Conservation (phyloP, 1,284 basidiomycete species). For the Bjerkandera adusta region DNA sequence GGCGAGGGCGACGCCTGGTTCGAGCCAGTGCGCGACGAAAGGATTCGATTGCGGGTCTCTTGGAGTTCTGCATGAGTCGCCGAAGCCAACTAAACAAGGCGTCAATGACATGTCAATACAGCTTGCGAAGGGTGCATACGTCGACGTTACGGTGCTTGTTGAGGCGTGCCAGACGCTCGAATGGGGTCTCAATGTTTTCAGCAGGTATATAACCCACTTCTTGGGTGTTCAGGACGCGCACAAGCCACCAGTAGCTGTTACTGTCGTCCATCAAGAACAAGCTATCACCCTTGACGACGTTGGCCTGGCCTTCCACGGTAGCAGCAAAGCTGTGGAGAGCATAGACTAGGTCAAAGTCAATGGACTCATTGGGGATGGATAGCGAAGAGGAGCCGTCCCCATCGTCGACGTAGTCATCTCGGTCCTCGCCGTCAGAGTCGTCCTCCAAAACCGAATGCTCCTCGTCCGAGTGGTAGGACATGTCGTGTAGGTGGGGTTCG, state of each 20-base stretch:
- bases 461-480: conserved; percentile 53
- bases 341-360: conserved; percentile 89
- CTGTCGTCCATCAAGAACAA: conserved; percentile 93
- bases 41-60: conserved; percentile 47
- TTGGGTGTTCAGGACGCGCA: conserved; percentile 94
- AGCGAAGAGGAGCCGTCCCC: conserved; percentile 79
- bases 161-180: conserved; percentile 90
- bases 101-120: too few relatives aligned
- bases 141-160: conserved; percentile 99
- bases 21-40: conserved; percentile 47
- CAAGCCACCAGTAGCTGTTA: conserved; percentile 98
- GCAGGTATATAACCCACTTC: conserved; percentile 99
- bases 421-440: conserved; percentile 69
- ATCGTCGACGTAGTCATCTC: conserved; percentile 61
- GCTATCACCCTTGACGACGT: conserved; percentile 94
- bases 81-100: conserved; percentile 56
- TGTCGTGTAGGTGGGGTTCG: conserved; percentile 49
- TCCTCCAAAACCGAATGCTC: conserved; percentile 78
- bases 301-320: conserved; percentile 95
- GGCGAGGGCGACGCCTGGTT: conserved; percentile 44
- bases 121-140: conserved; percentile 60
- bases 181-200: conserved; percentile 99
- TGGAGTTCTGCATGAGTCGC: conserved; percentile 67
- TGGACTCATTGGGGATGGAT: conserved; percentile 86
- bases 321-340: conserved; percentile 92